These are phyloP conservation scores for Ceriops tagal DNA, from an alignment of 345 rosid genomes.

Conservation along the genomic window DNA sequence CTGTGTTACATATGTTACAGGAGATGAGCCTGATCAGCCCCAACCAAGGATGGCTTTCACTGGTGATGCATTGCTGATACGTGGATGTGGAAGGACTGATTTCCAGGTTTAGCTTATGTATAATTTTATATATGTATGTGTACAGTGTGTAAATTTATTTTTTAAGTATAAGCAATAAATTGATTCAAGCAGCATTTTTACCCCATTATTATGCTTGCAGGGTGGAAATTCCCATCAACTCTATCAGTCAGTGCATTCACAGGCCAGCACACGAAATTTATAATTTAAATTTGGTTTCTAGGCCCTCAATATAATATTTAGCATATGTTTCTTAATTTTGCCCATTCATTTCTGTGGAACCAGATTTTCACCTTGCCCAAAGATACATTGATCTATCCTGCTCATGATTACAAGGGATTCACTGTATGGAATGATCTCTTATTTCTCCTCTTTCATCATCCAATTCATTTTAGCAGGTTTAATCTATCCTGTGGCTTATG, in stretches of 20 bases:
- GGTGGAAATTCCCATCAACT: conserved; percentile 87
- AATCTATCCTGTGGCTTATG: conserved; percentile 8
- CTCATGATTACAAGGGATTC: conserved; percentile 92
- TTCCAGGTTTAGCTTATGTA: conserved; percentile 59
- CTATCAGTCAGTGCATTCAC: conserved; percentile 87
- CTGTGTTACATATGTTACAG: conserved; percentile 91
- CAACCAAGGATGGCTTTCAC: conserved; percentile 93
- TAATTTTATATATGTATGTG: too few relatives aligned
- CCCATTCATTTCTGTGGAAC: conserved; percentile 12
- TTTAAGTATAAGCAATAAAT: too few relatives aligned
- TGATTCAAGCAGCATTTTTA: background rate
- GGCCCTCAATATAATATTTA: background rate
- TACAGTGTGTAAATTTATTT: too few relatives aligned
- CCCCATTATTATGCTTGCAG: conserved; percentile 29
- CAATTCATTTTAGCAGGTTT: background rate
- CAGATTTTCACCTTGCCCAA: conserved; percentile 86
- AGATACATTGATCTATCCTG: conserved; percentile 84
- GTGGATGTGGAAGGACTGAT: conserved; percentile 98
- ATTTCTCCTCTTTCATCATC: background rate
- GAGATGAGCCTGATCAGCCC: conserved; percentile 76
- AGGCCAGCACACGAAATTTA: conserved; percentile 42
- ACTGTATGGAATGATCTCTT: conserved; percentile 42
- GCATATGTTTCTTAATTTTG: background rate
- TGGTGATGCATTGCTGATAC: conserved; percentile 79
- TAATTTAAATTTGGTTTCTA: background rate